Base-by-base conservation (phyloP, 352 stramenopile genomes). In the Blastocystis sp. region DNA sequence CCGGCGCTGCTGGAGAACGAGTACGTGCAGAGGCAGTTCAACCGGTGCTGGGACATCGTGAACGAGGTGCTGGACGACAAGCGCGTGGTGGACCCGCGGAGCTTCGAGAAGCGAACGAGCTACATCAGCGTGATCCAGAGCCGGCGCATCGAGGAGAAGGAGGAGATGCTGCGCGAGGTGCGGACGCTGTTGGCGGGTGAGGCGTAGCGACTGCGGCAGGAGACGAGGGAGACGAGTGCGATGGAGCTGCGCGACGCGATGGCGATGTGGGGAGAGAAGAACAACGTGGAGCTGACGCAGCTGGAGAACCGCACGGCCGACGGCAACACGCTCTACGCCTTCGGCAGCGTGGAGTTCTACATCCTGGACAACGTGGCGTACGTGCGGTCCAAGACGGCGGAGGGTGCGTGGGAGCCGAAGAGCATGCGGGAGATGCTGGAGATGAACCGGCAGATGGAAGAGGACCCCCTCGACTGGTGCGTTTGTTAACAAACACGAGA, bases 201-300 rank as follows among this genome's bases (percentile, higher is more conserved):
- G 0, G 76, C 90, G 7, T 87, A 91, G 28, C 54, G 40, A 59
- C 7, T 78, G 48, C 65, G 54, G 42, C 9, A 80, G 76, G 0
- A 68, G 9, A 6, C 38, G 9, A 17, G 62, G 34, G 69, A 79
- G 52, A 28, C 10, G 4, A n/a, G 24, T 3, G 24, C 24, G 43
- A 60, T 96, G 24, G 92, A 91, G 1, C 79, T 96, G 63, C 93
- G 93, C 76, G 94, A 96, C 48, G 91, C 95, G 28, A 91, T 96
- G 11, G 93, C 95, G 89, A 92, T 93, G 43, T 81, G 95, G 62
- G 93, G 93, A 70, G 93, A 94, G 62, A 89, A 91, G 45, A 90
- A 94, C 76, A 92, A 95, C 87, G 45, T 89, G 2, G 60, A 69
- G 21, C 21, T 89, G 70, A 21, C 7, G 14, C 79, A 77, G 52